Evolutionary conservation across 306 rosid genomes (phyloP).

Genomic region (Quercus bicolor): DNA sequence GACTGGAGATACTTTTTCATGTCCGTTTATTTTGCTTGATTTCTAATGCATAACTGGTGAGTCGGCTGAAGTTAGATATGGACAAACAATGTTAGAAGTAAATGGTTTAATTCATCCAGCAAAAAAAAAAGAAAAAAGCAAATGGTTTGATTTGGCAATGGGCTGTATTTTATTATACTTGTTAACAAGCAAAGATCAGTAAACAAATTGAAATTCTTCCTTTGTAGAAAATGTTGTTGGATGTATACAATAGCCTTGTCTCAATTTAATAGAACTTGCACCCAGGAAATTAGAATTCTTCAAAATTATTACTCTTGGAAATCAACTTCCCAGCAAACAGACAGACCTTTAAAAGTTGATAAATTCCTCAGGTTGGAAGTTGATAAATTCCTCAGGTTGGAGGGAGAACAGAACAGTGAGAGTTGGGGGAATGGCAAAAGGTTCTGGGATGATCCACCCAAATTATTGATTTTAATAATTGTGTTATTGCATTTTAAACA

Average conservation of each 20-base stretch:
- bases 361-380: constrained; percentile 58
- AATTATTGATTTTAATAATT: constrained; percentile 9
- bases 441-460: constrained; percentile 99
- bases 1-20: not conserved
- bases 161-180: not conserved
- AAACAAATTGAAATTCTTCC: not conserved
- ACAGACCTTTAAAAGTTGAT: constrained; percentile 5
- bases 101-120: no score
- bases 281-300: not conserved
- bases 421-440: constrained; percentile 96
- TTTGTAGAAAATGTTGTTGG: not conserved
- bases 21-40: no score
- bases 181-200: not conserved
- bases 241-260: not conserved
- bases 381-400: constrained; percentile 58
- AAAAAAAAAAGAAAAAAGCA: no score
- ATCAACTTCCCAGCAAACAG: not conserved
- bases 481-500: no score
- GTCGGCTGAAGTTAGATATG: no score
- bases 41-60: no score
- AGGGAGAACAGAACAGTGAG: constrained; percentile 52
- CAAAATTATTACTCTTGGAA: not conserved
- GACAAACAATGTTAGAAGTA: no score
- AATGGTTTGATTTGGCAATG: not conserved
- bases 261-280: not conserved